Conservation (phyloP, 331 rosid species). For the Malus hybrid region DNA sequence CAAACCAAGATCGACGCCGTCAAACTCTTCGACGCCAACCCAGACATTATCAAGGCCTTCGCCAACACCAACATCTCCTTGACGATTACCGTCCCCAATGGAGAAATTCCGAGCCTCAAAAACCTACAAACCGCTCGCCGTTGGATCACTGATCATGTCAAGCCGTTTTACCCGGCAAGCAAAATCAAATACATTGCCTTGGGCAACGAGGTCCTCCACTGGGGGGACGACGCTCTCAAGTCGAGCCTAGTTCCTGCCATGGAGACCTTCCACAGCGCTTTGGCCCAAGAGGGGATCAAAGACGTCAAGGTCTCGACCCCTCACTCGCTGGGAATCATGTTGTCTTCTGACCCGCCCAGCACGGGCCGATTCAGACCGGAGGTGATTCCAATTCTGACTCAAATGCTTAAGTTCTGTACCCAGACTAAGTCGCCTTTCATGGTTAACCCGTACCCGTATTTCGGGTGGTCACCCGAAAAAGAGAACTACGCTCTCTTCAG, state of each 20-base stretch:
- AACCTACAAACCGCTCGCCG: constrained; percentile 31
- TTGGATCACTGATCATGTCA: constrained; percentile 45
- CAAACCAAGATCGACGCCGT: constrained; percentile 53
- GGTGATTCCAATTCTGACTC: constrained; percentile 34
- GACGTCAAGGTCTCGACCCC: constrained; percentile 80
- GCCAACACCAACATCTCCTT: constrained; percentile 62
- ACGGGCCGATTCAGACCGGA: constrained; percentile 54
- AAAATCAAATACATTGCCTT: constrained; percentile 58
- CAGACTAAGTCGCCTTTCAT: constrained; percentile 65
- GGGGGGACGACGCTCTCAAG: constrained; percentile 43
- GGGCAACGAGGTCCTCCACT: constrained; percentile 69
- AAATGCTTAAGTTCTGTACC: constrained; percentile 47
- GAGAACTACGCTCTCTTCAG: constrained; percentile 51
- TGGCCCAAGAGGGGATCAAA: constrained; percentile 42
- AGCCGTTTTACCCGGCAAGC: constrained; percentile 59
- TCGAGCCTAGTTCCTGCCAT: constrained; percentile 66
- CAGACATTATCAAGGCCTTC: constrained; percentile 71
- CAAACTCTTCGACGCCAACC: constrained; percentile 71
- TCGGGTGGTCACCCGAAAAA: constrained; percentile 50
- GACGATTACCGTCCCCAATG: constrained; percentile 67
- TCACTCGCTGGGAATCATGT: constrained; percentile 60
- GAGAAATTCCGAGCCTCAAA: constrained; percentile 38
- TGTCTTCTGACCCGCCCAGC: constrained; percentile 59
- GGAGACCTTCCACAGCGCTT: constrained; percentile 53
- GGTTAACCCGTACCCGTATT: constrained; percentile 91